Conservation (phyloP, 345 rosid genomes). For the Rubroshorea leprosula region DNA sequence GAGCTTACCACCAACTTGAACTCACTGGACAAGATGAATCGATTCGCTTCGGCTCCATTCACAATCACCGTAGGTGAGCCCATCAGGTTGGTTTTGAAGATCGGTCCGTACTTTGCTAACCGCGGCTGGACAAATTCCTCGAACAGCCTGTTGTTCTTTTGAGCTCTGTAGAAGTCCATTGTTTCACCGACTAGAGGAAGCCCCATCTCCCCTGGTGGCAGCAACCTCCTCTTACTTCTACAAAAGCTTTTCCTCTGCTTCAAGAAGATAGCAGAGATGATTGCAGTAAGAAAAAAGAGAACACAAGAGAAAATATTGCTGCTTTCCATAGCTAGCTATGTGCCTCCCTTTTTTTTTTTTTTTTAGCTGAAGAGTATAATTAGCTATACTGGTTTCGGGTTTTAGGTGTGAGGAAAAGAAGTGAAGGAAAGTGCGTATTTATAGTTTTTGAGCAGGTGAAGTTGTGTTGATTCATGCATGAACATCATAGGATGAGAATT, state of each 20-base stretch:
- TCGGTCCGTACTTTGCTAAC: constrained; percentile 45
- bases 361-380: too few relatives aligned
- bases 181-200: constrained; percentile 74
- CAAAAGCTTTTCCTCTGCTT: constrained; percentile 18
- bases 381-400: too few relatives aligned
- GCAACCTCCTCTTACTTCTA: constrained; percentile 24
- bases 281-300: constrained; percentile 31
- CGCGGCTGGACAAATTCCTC: constrained; percentile 65
- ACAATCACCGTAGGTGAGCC: constrained; percentile 65
- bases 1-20: constrained; percentile 72
- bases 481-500: too few relatives aligned
- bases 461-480: background rate
- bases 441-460: too few relatives aligned
- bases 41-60: constrained; percentile 63
- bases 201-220: constrained; percentile 68
- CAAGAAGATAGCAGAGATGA: constrained; percentile 33
- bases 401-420: too few relatives aligned
- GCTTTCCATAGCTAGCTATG: too few relatives aligned
- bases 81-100: constrained; percentile 65
- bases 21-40: constrained; percentile 56
- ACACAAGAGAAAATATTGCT: constrained; percentile 31
- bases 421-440: too few relatives aligned
- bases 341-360: too few relatives aligned
- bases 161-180: constrained; percentile 61
- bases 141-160: constrained; percentile 42